These are phyloP conservation scores for Ogataea saltuana DNA, from an alignment of 805 yeast genomes.

Conservation along the genomic window DNA sequence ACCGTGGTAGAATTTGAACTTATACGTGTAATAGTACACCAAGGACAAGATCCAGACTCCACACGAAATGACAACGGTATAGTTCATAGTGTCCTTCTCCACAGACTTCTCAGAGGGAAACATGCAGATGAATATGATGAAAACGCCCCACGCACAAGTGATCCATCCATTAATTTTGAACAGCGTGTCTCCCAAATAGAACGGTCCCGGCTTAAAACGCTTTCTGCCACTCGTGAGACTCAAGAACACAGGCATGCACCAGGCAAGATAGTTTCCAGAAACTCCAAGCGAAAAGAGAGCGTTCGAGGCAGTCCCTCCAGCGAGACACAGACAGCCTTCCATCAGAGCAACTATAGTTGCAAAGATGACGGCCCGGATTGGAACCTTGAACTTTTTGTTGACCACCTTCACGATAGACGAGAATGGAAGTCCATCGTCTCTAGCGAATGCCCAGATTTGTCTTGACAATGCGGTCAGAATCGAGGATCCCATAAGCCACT, in stretches of 20 bases:
- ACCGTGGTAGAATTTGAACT: constrained; percentile 56
- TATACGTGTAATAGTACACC: constrained; percentile 51
- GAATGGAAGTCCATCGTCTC: constrained; percentile 75
- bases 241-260: constrained; percentile 61
- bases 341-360: constrained; percentile 48
- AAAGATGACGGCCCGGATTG: constrained; percentile 61
- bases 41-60: constrained; percentile 58
- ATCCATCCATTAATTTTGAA: constrained; percentile 44
- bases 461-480: constrained; percentile 64
- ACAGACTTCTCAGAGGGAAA: constrained; percentile 52
- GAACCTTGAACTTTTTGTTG: constrained; percentile 54
- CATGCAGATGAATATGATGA: constrained; percentile 57
- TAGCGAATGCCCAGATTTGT: constrained; percentile 73
- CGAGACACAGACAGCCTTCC: constrained; percentile 58
- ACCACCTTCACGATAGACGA: constrained; percentile 57
- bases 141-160: constrained; percentile 51
- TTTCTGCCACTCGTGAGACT: constrained; percentile 50
- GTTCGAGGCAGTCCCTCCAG: constrained; percentile 58
- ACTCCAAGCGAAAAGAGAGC: constrained; percentile 69
- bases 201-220: constrained; percentile 64
- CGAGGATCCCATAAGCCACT: constrained; percentile 66
- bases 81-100: constrained; percentile 60
- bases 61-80: constrained; percentile 62
- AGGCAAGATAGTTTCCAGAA: constrained; percentile 62
- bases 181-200: constrained; percentile 56